A percentile compares a stretch with the other conserved stretches of the same genome.
Conservation (phyloP, 352 stramenopile genomes). For the Pythium utonaiense region DNA sequence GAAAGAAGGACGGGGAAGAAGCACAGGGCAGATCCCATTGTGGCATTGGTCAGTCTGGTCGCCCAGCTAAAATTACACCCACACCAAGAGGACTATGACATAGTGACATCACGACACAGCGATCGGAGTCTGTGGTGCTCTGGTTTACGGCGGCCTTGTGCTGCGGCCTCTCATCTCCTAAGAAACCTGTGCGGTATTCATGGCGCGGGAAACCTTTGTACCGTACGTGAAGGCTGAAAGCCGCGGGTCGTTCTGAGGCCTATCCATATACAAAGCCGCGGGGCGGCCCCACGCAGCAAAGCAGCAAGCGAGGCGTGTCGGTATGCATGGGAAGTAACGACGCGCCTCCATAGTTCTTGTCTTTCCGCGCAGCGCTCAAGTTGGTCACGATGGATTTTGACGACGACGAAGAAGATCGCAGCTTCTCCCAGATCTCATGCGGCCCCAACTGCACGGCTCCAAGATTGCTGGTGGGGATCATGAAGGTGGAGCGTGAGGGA, state of each 20-base stretch:
- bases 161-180: background rate
- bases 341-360: slow-evolving; percentile 5
- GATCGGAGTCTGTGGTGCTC: no score
- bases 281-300: background rate
- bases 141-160: background rate
- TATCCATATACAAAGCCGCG: no score
- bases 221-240: background rate
- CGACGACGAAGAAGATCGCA: slow-evolving; percentile 32
- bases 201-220: background rate
- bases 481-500: slow-evolving; percentile 15
- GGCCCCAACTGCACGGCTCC: slow-evolving; percentile 37
- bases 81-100: no score
- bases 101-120: no score
- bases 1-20: background rate
- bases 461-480: slow-evolving; percentile 49
- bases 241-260: background rate
- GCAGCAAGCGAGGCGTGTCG: background rate
- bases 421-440: slow-evolving; percentile 57
- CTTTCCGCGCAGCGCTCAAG: slow-evolving; percentile 11
- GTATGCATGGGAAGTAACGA: background rate
- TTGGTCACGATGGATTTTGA: slow-evolving; percentile 21
- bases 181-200: slow-evolving; percentile 7
- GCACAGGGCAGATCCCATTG: background rate
- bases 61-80: background rate
- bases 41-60: background rate